These are phyloP conservation scores for Trametes punicea DNA, from an alignment of 768 basidiomycete genomes.

Conservation along the genomic window DNA sequence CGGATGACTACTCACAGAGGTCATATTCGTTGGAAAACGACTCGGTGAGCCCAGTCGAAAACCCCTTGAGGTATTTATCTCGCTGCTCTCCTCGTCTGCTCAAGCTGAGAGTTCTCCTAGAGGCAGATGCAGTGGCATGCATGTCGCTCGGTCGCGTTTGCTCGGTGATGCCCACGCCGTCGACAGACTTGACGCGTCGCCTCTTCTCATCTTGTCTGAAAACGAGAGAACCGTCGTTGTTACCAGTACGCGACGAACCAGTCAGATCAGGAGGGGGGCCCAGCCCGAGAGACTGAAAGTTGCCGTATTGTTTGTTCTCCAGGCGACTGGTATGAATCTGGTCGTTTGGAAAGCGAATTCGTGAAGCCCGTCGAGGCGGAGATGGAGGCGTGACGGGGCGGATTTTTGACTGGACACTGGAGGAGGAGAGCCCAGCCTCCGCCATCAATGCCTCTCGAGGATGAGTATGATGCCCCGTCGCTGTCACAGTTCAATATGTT, in stretches of 20 bases:
- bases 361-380: slow-evolving; percentile 22
- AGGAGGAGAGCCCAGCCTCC: slow-evolving; percentile 27
- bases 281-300: slow-evolving; percentile 24
- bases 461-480: background rate
- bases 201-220: slow-evolving; percentile 24
- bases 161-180: slow-evolving; percentile 15
- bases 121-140: background rate
- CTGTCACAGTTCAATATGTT: background rate
- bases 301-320: slow-evolving; percentile 8
- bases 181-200: slow-evolving; percentile 32
- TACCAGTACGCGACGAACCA: slow-evolving; percentile 8
- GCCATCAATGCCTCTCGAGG: slow-evolving; percentile 29
- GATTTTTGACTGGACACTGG: slow-evolving; percentile 21
- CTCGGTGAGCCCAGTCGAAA: slow-evolving; percentile 9
- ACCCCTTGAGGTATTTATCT: slow-evolving; percentile 1
- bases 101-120: slow-evolving; percentile 4
- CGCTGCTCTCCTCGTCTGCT: slow-evolving; percentile 13
- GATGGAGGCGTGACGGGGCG: slow-evolving; percentile 13
- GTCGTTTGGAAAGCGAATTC: slow-evolving; percentile 33
- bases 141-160: background rate
- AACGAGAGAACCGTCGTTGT: background rate
- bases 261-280: slow-evolving; percentile 27
- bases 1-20: slow-evolving; percentile 50
- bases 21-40: slow-evolving; percentile 75
- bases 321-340: slow-evolving; percentile 7